phyloP scores from a whole-genome alignment of 768 basidiomycete genomes.

The Suillus plorans region DNA sequence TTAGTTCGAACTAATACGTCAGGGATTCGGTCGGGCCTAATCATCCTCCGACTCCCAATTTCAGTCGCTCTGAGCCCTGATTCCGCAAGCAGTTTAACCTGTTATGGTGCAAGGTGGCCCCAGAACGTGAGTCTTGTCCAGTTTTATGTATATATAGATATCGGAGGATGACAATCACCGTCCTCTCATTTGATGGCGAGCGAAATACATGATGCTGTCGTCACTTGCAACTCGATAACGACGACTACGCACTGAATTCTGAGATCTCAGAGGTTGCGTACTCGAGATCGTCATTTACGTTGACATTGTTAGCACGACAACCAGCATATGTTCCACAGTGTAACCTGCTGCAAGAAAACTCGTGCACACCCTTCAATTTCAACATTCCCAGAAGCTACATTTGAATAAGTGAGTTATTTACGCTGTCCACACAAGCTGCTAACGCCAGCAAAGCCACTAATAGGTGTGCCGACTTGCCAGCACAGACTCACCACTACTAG shows the following conservation, averaged over 20 bases:
- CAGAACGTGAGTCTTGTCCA: background rate
- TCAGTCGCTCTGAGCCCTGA: background rate
- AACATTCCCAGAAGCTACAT: background rate
- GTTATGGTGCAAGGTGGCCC: background rate
- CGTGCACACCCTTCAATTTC: background rate
- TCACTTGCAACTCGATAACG: background rate
- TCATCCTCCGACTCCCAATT: constrained; percentile 1
- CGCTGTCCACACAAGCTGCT: background rate
- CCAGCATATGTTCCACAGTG: background rate
- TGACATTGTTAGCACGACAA: background rate
- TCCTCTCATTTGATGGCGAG: background rate
- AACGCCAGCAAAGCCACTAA: no score
- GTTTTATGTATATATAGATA: background rate
- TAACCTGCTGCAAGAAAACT: background rate
- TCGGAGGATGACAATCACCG: constrained; percentile 5
- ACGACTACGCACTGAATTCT: background rate
- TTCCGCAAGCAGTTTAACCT: background rate
- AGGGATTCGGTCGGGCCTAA: constrained; percentile 1
- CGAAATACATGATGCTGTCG: background rate
- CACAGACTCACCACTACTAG: background rate
- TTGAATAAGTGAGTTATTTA: background rate
- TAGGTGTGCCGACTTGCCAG: background rate
- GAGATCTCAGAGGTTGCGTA: background rate
- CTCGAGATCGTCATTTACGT: background rate
- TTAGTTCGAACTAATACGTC: background rate